A percentile compares a stretch with the other conserved stretches of the same genome.
phyloP scores from a whole-genome alignment of 148 eudicot species.

The Dianthus caryophyllus region DNA sequence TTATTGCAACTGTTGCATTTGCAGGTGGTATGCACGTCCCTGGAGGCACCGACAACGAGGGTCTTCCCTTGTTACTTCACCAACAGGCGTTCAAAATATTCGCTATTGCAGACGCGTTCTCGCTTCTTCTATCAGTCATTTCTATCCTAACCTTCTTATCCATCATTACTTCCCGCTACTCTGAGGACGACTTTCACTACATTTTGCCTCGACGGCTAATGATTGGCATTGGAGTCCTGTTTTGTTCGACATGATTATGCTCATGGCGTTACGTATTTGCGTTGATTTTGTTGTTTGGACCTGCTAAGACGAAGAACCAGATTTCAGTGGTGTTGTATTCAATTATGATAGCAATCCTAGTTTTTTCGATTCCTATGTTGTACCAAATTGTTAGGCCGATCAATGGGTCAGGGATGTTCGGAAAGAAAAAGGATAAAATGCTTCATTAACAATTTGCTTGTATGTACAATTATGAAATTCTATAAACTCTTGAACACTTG shows the following conservation, averaged over 20 bases:
- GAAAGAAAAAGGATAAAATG: conserved; percentile 9
- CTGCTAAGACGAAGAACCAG: not conserved
- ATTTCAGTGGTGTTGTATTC: conserved; percentile 1
- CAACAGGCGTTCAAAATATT: conserved; percentile 15
- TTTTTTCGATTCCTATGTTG: conserved; percentile 6
- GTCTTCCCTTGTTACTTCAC: not conserved
- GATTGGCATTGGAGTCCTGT: conserved; percentile 20
- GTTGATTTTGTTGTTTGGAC: conserved; percentile 13
- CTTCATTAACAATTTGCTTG: conserved; percentile 15
- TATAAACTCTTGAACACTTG: too few species aligned
- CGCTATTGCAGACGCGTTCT: conserved; percentile 21
- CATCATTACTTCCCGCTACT: conserved; percentile 23
- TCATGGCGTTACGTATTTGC: conserved; percentile 18
- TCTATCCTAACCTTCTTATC: conserved; percentile 24
- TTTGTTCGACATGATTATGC: conserved; percentile 19
- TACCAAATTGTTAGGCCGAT: conserved; percentile 1
- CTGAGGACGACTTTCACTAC: conserved; percentile 11
- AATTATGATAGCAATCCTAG: conserved; percentile 1
- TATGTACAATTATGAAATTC: not conserved
- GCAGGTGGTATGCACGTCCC: conserved; percentile 22
- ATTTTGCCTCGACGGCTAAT: conserved; percentile 15
- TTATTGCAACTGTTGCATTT: conserved; percentile 27
- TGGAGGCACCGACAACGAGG: conserved; percentile 13
- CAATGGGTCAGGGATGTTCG: conserved; percentile 12
- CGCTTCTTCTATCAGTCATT: conserved; percentile 18